These are phyloP conservation scores for Corymbia citriodora DNA, from an alignment of 441 rosid species.

Conservation along the genomic window DNA sequence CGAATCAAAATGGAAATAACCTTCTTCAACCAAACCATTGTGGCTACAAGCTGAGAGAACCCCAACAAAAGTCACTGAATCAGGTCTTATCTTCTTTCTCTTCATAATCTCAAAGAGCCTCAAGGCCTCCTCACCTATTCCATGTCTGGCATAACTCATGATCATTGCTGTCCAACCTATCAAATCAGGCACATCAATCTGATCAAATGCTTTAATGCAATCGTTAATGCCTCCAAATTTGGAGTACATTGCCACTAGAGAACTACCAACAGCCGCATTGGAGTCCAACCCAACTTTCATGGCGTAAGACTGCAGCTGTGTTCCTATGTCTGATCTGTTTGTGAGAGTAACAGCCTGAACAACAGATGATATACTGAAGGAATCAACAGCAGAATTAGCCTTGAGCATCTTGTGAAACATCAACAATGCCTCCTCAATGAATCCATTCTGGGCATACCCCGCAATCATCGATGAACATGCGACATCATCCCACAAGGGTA, in stretches of 20 bases:
- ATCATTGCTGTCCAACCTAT: slow-evolving; percentile 75
- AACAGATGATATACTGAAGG: slow-evolving; percentile 54
- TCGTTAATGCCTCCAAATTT: slow-evolving; percentile 67
- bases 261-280: slow-evolving; percentile 64
- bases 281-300: slow-evolving; percentile 51
- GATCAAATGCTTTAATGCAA: slow-evolving; percentile 47
- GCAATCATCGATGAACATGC: slow-evolving; percentile 58
- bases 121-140: slow-evolving; percentile 63
- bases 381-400: slow-evolving; percentile 34
- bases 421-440: slow-evolving; percentile 42
- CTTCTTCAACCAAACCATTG: slow-evolving; percentile 63
- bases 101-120: slow-evolving; percentile 46
- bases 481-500: slow-evolving; percentile 47
- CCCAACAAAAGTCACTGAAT: slow-evolving; percentile 62
- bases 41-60: slow-evolving; percentile 80
- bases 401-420: slow-evolving; percentile 40
- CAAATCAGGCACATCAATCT: slow-evolving; percentile 55
- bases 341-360: slow-evolving; percentile 40
- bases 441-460: slow-evolving; percentile 55
- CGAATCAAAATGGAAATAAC: slow-evolving; percentile 46
- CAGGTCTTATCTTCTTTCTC: slow-evolving; percentile 46
- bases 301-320: slow-evolving; percentile 53
- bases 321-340: slow-evolving; percentile 38
- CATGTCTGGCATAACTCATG: slow-evolving; percentile 70
- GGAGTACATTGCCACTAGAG: slow-evolving; percentile 64